A percentile compares a stretch with the other conserved stretches of the same genome.
These are phyloP conservation scores for Ophiosphaerella herpotricha DNA, from an alignment of 2,329 filamentous ascomycete genomes.

Conservation along the genomic window DNA sequence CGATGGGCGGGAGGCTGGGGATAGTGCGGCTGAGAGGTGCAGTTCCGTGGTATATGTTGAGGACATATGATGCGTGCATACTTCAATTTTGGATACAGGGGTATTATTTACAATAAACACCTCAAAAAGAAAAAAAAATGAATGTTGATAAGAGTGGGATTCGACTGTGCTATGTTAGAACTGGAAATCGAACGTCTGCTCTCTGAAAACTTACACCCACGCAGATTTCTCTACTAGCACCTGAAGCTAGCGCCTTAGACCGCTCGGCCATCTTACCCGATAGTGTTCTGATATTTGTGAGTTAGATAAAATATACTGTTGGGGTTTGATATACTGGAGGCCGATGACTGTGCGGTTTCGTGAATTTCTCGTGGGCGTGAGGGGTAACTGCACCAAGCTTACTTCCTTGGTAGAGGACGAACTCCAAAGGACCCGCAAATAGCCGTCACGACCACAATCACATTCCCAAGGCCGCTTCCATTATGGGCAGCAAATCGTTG, in stretches of 20 bases:
- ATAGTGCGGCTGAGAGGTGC: too few relatives aligned
- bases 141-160: constrained; percentile 11
- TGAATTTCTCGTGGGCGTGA: background rate
- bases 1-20: too few relatives aligned
- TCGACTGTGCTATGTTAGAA: background rate
- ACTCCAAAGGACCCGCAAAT: too few relatives aligned
- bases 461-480: background rate
- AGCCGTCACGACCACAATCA: background rate
- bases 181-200: background rate
- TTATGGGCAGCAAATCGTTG: too few relatives aligned
- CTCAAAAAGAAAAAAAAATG: background rate
- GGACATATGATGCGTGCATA: too few relatives aligned
- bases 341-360: background rate
- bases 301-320: background rate
- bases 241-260: constrained; percentile 37
- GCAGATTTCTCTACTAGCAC: constrained; percentile 34
- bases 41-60: too few relatives aligned
- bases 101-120: background rate
- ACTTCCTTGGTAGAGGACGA: background rate
- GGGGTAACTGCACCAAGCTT: background rate
- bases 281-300: constrained; percentile 1
- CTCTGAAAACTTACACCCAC: constrained; percentile 19
- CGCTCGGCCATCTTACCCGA: constrained; percentile 18
- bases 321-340: background rate
- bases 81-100: background rate